These are phyloP conservation scores for Leishmania aethiopica DNA, from an alignment of 208 protist genomes.

Conservation along the genomic window DNA sequence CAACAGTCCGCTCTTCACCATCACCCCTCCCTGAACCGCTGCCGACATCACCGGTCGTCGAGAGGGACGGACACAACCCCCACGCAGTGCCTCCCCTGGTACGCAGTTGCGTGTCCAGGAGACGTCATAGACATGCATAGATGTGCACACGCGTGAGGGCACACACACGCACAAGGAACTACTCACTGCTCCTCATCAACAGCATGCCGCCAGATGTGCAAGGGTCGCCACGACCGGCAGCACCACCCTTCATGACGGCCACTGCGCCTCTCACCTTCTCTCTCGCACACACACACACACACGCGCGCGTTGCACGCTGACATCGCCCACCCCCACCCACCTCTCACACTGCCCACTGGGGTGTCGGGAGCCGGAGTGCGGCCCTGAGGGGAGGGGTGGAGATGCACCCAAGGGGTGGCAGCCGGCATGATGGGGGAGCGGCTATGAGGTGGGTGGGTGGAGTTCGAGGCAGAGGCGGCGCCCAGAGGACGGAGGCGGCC, in stretches of 20 bases:
- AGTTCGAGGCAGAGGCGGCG: too few relatives aligned
- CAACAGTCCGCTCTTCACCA: neutral
- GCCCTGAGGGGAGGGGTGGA: too few relatives aligned
- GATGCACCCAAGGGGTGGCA: too few relatives aligned
- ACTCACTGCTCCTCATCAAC: neutral
- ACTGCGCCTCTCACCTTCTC: neutral
- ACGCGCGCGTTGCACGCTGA: neutral
- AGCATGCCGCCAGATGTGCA: neutral
- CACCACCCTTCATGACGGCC: neutral
- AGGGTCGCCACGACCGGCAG: neutral
- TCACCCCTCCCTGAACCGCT: too few relatives aligned
- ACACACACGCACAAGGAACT: neutral
- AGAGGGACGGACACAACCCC: neutral
- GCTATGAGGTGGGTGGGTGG: too few relatives aligned
- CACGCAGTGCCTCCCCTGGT: neutral
- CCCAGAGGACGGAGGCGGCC: too few relatives aligned
- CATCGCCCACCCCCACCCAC: too few relatives aligned
- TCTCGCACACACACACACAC: neutral
- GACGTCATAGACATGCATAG: neutral
- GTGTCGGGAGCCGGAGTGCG: too few relatives aligned
- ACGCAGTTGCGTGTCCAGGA: neutral
- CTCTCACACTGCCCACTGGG: neutral
- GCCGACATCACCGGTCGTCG: neutral
- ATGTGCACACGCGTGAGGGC: too few relatives aligned
- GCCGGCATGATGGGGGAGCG: too few relatives aligned